These are phyloP conservation scores for Linderina pennispora DNA, from an alignment of 192 early-diverging fungal genomes.

Conservation along the genomic window DNA sequence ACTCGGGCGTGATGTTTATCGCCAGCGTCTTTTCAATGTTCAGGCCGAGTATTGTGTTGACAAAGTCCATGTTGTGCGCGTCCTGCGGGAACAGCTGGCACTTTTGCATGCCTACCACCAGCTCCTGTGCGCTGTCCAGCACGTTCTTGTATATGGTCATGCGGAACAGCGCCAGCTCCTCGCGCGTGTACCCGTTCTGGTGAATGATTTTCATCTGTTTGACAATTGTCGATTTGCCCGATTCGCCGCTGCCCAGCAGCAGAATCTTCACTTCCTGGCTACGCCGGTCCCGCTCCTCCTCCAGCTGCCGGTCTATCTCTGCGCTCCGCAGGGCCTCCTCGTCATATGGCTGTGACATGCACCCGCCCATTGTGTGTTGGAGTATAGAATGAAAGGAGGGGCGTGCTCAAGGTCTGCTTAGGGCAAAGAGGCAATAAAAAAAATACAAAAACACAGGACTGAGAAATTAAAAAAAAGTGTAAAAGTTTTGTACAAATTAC, in stretches of 20 bases:
- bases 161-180: conserved; percentile 69
- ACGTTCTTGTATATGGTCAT: conserved; percentile 83
- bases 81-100: conserved; percentile 51
- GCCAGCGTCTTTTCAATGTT: conserved; percentile 54
- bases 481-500: too few species aligned
- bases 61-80: conserved; percentile 48
- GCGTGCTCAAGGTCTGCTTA: too few species aligned
- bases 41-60: conserved; percentile 27
- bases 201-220: conserved; percentile 99
- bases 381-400: too few species aligned
- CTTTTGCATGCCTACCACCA: conserved; percentile 66
- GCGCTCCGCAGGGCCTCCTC: conserved; percentile 44
- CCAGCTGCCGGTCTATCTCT: conserved; percentile 52
- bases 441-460: conserved; percentile 4
- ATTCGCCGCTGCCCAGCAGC: conserved; percentile 78
- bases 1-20: conserved; percentile 54
- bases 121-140: conserved; percentile 73
- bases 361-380: conserved; percentile 46
- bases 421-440: too few species aligned
- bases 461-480: too few species aligned
- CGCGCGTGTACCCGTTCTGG: conserved; percentile 80
- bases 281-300: conserved; percentile 47
- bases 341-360: conserved; percentile 49
- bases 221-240: conserved; percentile 92
- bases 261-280: conserved; percentile 52